Evolutionary conservation across 176 grass and related monocot genomes (phyloP), one percentile per base, ranked within the genome.

Genomic region (Saccharum officinarum): DNA sequence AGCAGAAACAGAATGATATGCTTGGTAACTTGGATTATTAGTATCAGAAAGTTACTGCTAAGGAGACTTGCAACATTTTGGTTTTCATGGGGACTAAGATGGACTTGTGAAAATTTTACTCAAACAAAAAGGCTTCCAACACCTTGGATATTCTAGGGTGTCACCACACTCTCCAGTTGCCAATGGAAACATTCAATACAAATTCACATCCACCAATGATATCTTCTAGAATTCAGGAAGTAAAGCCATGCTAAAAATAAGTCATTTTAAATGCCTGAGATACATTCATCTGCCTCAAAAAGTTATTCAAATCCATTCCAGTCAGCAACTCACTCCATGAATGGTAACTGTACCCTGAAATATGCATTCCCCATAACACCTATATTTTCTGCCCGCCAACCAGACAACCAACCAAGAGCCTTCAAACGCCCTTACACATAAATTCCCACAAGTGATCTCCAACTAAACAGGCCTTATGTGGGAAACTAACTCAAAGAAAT

Each of bases 191-290:
- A 67, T 67, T 34, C 69, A 75, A 34, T 74, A 67, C 47, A 82
- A 78, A 72, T 80, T 80, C n/a, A 45, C 42, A 72, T 52, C 41
- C 42, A 84, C 25, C 55, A 46, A 42, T 75, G 70, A 3, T 75
- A 76, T 49, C 12, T 41, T 79, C 28, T 41, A 73, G 31, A 38
- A 78, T 81, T 81, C 34, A 68, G 20, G 59, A 44, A 37, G 64
- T 75, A 73, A 49, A 45, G 30, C 22, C n/a, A 71, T 65, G 31
- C 33, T 28, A 26, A 34, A 47, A 36, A 59, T 3, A 82, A 82
- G 15, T 31, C 34, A 42, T 0, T 10, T 30, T 42, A 30, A 71
- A 11, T 25, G 80, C 22, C 14, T 20, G 65, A 42, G 47, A 72
- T 72, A 15, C 17, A 54, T 55, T 30, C 22, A 82, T 71, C 45